Base-by-base conservation (phyloP, 2,329 filamentous ascomycete species). In the Nothopassalora personata region DNA sequence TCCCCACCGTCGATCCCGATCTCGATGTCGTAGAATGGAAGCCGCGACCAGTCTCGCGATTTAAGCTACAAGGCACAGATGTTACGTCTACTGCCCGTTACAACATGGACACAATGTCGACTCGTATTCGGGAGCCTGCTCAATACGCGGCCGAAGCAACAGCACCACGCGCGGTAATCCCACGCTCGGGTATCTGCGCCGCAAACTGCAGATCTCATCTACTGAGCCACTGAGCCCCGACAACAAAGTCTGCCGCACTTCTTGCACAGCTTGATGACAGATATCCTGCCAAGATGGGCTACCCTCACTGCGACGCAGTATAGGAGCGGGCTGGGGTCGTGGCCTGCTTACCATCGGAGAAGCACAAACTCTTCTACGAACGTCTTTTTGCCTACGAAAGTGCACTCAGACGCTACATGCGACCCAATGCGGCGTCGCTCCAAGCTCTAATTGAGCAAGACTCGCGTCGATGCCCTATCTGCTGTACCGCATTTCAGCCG, bases 201-300 rank as follows among this genome's bases (percentile, higher is more conserved):
- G n/a, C 34, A 23, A 23, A 47, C 34, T 62, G 60, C 36, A 49
- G 51, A 8, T 15, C 31, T 10, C 60, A 62, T 31, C 51, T 62
- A 23, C 33, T 33, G 31, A 33, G 31, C 31, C 6, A n/a, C n/a
- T n/a, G n/a, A n/a, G n/a, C n/a, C n/a, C 10, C 31, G 31, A 33
- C 31, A 33, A 27, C 13, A 33, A n/a, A 6, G 50, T 57, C 18
- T 62, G 60, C 54, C 50, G 28, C 57, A 18, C 54, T 62, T 11
- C 47, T 51, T 28, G 54, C 60, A 13, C 60, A 62, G 33, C 60
- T 62, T 27, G 60, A 57, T 18, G 43, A 13, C 39, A 49, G 51
- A 7, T 45, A 54, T 13, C 39, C 57, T 11, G 34, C 55, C 4
- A 51, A 56, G 9, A 27, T 59, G 4, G 60, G 57, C 34, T 62